Base-by-base conservation (phyloP, 345 rosid genomes). In the Dovyalis caffra region DNA sequence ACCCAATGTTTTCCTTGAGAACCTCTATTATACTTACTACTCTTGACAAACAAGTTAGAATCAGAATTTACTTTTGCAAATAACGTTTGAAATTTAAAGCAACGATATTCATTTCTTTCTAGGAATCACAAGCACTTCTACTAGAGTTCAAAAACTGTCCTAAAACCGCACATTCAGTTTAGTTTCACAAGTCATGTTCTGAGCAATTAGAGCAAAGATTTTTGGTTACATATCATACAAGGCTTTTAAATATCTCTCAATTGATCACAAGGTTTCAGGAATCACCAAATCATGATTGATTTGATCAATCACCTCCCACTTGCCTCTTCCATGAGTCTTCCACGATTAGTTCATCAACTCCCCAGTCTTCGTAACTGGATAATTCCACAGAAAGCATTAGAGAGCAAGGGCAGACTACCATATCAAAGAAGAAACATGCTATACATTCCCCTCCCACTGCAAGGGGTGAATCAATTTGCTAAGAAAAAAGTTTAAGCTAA, bases 251-350 rank as follows among this genome's bases (percentile, higher is more conserved):
- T 40, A 57, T 26, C 16, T 43, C 37, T 40, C 31, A 43, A 23
- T 56, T 9, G 61, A 58, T 58, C 25, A 56, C 20, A 10, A 8
- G 14, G 26, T n/a, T 2, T 12, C 43, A n/a, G 33, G 20, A 32
- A 18, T 49, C 40, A 65, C 15, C 21, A 69, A 61, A 45, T 25
- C 21, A 56, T n/a, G 18, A 31, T 7, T n/a, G 71, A 72, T 87
- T 7, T n/a, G 71, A 72, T 87, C 85, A 91, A 77, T 87, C 92
- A 9, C 99, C 97, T 29, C 99, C 97, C 2, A 92, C 97, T 80
- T 95, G 99, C 77, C 97, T 87, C 86, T 92, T 92, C 97, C 97
- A 95, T 0, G 97, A 92, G 83, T 92, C 97, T 78, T 95, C 97
- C 61, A 91, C 95, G 25, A 95, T 91, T 85, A 95, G 66, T 65